Percentiles rank a stretch among this genome's conserved stretches.
Conservation (phyloP, 208 protist genomes). For the Trypanosoma melophagium region DNA sequence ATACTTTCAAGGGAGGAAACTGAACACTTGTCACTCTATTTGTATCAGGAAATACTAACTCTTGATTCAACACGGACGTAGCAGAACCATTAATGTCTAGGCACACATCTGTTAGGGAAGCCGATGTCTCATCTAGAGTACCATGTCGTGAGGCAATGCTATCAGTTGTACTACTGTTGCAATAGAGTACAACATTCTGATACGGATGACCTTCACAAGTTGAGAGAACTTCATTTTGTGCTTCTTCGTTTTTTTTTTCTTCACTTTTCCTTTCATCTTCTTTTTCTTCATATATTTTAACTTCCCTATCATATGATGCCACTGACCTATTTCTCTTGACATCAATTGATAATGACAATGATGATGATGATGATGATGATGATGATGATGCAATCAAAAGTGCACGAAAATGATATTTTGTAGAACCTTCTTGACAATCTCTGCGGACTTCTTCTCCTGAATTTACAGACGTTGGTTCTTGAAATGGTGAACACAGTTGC, state of each 20-base stretch:
- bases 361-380: constrained; percentile 8
- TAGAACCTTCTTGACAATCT: neutral
- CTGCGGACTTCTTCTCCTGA: neutral
- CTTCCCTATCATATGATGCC: neutral
- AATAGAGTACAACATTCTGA: no score
- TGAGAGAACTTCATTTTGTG: no score
- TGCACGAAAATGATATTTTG: neutral
- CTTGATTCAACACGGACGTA: no score
- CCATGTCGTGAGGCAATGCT: neutral
- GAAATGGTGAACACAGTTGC: constrained; percentile 34
- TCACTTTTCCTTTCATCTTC: neutral
- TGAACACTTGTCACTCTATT: no score
- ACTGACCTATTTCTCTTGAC: neutral
- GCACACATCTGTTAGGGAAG: constrained; percentile 1
- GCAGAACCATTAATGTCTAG: neutral
- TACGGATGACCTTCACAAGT: no score
- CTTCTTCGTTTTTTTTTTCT: neutral
- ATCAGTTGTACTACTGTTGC: neutral
- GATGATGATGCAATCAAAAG: neutral
- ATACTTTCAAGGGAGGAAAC: no score
- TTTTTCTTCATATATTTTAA: no score
- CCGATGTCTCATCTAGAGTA: neutral
- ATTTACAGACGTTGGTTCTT: constrained; percentile 13
- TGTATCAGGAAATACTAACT: no score
- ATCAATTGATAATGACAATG: neutral